Percentiles rank a stretch among this genome's conserved stretches.
phyloP scores from a whole-genome alignment of 2,329 filamentous ascomycete genomes.

The Fusarium coffeatum region DNA sequence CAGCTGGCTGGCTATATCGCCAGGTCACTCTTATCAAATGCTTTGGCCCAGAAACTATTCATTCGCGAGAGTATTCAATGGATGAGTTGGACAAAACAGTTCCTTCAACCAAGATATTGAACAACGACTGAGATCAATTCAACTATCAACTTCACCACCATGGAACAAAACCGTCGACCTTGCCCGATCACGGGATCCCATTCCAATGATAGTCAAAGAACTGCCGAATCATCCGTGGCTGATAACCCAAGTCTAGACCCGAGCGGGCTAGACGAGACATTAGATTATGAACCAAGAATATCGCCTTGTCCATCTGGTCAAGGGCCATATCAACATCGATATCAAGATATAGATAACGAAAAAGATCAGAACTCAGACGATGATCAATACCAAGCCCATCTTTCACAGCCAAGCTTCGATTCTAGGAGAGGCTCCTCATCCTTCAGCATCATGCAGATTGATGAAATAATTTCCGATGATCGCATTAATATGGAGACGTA shows the following conservation, averaged over 20 bases:
- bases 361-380: neutral
- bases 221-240: conserved; percentile 11
- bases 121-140: neutral
- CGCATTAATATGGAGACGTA: conserved; percentile 55
- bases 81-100: neutral
- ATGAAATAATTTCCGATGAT: conserved; percentile 50
- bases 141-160: conserved; percentile 7
- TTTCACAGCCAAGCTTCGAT: conserved; percentile 36
- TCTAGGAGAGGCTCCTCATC: conserved; percentile 46
- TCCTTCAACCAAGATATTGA: neutral
- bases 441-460: conserved; percentile 50
- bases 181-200: conserved; percentile 10
- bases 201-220: conserved; percentile 10
- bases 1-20: neutral
- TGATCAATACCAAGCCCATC: conserved; percentile 11
- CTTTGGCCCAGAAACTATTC: no score
- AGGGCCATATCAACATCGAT: neutral
- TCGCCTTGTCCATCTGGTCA: conserved; percentile 5
- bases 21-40: neutral
- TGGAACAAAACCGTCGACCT: conserved; percentile 15
- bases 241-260: conserved; percentile 38
- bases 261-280: conserved; percentile 35
- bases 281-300: conserved; percentile 3
- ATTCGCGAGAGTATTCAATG: neutral
- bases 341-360: neutral